Evolutionary conservation across 495 filamentous ascomycete species (phyloP), one percentile per base, ranked within the genome.

Genomic region (Cladorrhinum samala): DNA sequence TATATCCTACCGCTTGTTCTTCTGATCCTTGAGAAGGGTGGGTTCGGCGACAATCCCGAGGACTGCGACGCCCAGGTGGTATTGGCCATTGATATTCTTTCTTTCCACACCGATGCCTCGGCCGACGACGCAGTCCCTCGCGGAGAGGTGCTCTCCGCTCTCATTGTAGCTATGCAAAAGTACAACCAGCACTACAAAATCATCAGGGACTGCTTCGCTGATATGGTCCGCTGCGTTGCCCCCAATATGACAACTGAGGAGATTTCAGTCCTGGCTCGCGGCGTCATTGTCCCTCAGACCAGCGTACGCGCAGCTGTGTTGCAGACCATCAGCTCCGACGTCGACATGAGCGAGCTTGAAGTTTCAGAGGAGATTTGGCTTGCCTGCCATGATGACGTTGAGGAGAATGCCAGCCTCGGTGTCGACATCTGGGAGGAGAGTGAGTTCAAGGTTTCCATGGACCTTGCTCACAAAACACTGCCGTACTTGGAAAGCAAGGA

Each of bases 291-390:
- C 11, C 73, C 87, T 0, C 86, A 96, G 55, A 70, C 80, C 2
- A 78, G 85, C 46, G 91, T 98, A 20, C 78, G 93, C 46, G 87
- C 84, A n/a, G 83, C 92, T 11, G 84, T 89, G 0, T 72, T 98
- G n/a, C 91, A 96, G 64, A 85, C 87, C 8, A 91, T 96, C 62
- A 86, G 89, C 57, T 81, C 88, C 19, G 89, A 96, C 62, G 83
- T 97, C 37, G 92, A 97, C 60, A 76, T 98, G 74, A 91, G 83
- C 45, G 88, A 95, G 47, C 73, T 87, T 21, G 80, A 84, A 25
- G 92, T 89, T 63, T 91, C 83, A 8, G 87, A 90, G 53, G 89
- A 97, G 59, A 86, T 97, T 11, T 97, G 92, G 92, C 76, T 98
- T 19, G 85, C 84, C 48, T 92, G 82, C 66, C 91, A 97, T 61